phyloP scores from a whole-genome alignment of 331 rosid genomes.

The Arachis monticola region DNA sequence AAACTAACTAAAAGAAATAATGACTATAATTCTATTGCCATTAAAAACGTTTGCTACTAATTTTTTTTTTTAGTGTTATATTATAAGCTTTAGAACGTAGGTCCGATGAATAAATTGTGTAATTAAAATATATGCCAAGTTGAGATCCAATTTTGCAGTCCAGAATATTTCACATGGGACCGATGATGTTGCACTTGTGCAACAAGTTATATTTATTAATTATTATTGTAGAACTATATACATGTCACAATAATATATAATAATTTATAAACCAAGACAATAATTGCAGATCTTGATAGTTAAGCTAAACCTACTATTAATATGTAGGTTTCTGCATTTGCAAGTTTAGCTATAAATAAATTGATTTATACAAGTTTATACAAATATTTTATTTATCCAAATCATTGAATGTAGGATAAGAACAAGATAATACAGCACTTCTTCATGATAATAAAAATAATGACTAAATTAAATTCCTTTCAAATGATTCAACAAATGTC shows the following conservation, averaged over 20 bases:
- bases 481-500: not conserved
- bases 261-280: not conserved
- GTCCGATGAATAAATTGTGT: not conserved
- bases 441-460: not conserved
- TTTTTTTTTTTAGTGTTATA: too few relatives aligned
- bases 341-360: slow-evolving; percentile 20
- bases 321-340: not conserved
- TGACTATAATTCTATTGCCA: too few relatives aligned
- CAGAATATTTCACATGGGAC: slow-evolving; percentile 28
- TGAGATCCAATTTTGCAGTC: not conserved
- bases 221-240: not conserved
- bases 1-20: too few relatives aligned
- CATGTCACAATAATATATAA: not conserved
- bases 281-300: slow-evolving; percentile 4
- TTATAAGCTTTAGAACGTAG: not conserved
- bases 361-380: not conserved
- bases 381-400: not conserved
- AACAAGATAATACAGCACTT: not conserved
- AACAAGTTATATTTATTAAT: not conserved
- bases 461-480: slow-evolving; percentile 5
- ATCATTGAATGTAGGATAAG: not conserved
- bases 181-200: slow-evolving; percentile 16
- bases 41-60: too few relatives aligned
- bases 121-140: not conserved
- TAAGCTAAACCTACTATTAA: not conserved